These are phyloP conservation scores for Saturnispora sekii DNA, from an alignment of 805 yeast genomes.

Conservation along the genomic window DNA sequence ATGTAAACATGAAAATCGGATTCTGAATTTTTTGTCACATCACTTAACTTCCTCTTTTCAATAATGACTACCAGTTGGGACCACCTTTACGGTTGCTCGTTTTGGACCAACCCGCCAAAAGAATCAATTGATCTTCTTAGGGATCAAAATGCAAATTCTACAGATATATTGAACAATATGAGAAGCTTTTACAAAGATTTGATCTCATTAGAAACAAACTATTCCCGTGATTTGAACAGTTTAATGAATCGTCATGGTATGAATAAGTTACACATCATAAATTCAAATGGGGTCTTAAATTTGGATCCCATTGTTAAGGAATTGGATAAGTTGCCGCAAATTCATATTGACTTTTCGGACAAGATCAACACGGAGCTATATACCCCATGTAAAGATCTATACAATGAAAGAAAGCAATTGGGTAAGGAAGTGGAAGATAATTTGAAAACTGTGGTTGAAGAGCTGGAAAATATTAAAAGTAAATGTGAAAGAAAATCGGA, in stretches of 20 bases:
- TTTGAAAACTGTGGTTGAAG: conserved; percentile 25
- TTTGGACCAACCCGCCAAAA: conserved; percentile 7
- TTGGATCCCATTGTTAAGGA: conserved; percentile 1
- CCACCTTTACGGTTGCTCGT: background rate
- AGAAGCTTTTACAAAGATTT: conserved; percentile 43
- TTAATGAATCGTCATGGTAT: conserved; percentile 28
- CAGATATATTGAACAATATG: conserved; percentile 46
- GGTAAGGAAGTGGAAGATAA: conserved; percentile 48
- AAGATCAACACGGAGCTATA: conserved; percentile 43
- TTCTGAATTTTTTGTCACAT: background rate
- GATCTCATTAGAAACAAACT: conserved; percentile 63
- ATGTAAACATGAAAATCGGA: background rate
- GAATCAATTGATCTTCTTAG: conserved; percentile 31
- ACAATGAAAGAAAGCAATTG: conserved; percentile 40
- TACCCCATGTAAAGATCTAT: conserved; percentile 44
- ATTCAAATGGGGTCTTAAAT: background rate
- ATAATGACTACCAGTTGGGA: background rate
- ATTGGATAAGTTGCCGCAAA: conserved; percentile 34
- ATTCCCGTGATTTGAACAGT: conserved; percentile 43
- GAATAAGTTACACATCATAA: conserved; percentile 21
- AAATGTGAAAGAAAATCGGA: conserved; percentile 32
- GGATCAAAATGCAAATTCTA: conserved; percentile 48
- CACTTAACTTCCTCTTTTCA: background rate
- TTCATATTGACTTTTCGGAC: conserved; percentile 42
- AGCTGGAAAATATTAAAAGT: conserved; percentile 21